Conservation (phyloP, 768 basidiomycete species). For the Pisolithus tinctorius region DNA sequence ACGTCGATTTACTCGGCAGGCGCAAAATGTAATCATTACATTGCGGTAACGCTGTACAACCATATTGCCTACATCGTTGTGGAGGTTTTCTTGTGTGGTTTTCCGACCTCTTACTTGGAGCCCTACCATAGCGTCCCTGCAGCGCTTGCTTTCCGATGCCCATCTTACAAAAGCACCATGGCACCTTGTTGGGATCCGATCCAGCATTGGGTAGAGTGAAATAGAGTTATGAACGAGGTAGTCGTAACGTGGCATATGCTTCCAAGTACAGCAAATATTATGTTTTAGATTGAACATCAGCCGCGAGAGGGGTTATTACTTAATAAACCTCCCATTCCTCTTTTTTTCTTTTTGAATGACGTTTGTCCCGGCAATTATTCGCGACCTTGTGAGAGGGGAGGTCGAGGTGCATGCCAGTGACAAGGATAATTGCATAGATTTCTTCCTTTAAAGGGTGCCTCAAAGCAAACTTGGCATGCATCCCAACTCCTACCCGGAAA, state of each 20-base stretch:
- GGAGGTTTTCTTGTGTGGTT: too few relatives aligned
- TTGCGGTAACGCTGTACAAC: too few relatives aligned
- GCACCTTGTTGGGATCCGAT: constrained; percentile 28
- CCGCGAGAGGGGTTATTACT: constrained; percentile 7
- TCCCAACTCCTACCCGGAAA: constrained; percentile 16
- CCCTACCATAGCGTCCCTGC: constrained; percentile 27
- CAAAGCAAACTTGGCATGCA: constrained; percentile 15
- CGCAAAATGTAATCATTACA: too few relatives aligned
- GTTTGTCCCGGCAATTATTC: constrained; percentile 33
- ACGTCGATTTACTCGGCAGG: too few relatives aligned
- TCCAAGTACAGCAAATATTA: constrained; percentile 45
- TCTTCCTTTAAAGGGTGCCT: constrained; percentile 8
- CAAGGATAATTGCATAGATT: constrained; percentile 37
- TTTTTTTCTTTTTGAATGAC: constrained; percentile 3
- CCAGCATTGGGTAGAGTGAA: constrained; percentile 24
- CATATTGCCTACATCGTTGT: too few relatives aligned
- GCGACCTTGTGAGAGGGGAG: constrained; percentile 43
- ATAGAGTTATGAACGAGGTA: constrained; percentile 29
- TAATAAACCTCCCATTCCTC: constrained; percentile 2
- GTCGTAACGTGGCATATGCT: constrained; percentile 38
- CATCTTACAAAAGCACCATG: constrained; percentile 48
- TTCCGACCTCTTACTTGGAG: too few relatives aligned
- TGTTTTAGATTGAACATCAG: constrained; percentile 11
- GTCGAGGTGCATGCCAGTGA: constrained; percentile 42
- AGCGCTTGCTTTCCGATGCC: constrained; percentile 41